phyloP scores from a whole-genome alignment of 768 basidiomycete genomes.

The Tylopilus subfusipes region DNA sequence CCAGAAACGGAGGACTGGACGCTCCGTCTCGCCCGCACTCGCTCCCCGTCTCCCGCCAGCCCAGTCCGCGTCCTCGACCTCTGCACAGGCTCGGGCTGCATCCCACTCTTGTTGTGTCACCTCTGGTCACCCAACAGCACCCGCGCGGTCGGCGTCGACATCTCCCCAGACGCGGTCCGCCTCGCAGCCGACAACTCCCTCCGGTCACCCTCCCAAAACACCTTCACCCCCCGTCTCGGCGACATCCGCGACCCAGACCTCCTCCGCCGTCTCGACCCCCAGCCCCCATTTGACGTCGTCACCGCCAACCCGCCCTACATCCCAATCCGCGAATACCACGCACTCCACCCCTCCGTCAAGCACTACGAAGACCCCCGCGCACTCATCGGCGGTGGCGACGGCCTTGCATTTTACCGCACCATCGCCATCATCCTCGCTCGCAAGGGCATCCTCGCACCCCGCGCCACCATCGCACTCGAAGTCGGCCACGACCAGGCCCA shows the following conservation, averaged over 20 bases:
- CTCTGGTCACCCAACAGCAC: slow-evolving; percentile 54
- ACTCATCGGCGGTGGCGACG: slow-evolving; percentile 66
- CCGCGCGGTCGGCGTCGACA: slow-evolving; percentile 63
- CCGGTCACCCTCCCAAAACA: slow-evolving; percentile 21
- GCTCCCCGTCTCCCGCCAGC: slow-evolving; percentile 31
- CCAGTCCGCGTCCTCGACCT: slow-evolving; percentile 69
- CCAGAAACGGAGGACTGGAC: slow-evolving; percentile 93
- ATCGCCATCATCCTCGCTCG: slow-evolving; percentile 61
- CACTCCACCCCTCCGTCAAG: slow-evolving; percentile 64
- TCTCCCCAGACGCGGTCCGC: slow-evolving; percentile 54
- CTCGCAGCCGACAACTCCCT: slow-evolving; percentile 46
- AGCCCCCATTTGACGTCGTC: slow-evolving; percentile 66
- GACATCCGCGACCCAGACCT: slow-evolving; percentile 38
- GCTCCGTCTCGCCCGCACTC: slow-evolving; percentile 50
- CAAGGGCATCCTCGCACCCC: slow-evolving; percentile 47
- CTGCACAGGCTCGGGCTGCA: slow-evolving; percentile 91
- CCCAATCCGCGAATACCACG: slow-evolving; percentile 56
- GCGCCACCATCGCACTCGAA: slow-evolving; percentile 70
- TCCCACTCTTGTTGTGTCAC: slow-evolving; percentile 79
- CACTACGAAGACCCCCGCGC: slow-evolving; percentile 80
- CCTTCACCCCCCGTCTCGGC: slow-evolving; percentile 41
- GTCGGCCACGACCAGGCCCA: slow-evolving; percentile 72
- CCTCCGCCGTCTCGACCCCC: slow-evolving; percentile 29
- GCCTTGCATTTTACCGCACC: slow-evolving; percentile 69
- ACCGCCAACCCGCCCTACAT: slow-evolving; percentile 91